Conservation (phyloP, 371 early-diverging fungal genomes). For the Lichtheimia ramosa region DNA sequence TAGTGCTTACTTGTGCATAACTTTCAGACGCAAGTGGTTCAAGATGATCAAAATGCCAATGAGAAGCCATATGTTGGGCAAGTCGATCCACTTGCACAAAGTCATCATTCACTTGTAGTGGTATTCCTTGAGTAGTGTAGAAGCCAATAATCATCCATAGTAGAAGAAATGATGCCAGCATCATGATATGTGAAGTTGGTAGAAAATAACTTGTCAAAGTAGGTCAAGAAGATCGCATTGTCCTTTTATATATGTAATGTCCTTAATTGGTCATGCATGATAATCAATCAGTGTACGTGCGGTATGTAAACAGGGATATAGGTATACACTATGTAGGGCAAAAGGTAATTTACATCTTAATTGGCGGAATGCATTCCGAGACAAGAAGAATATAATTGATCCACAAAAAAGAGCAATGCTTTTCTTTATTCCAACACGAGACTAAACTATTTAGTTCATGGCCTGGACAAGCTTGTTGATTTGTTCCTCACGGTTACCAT, state of each 20-base stretch:
- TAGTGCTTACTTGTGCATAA: not conserved
- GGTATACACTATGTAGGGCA: too few relatives aligned
- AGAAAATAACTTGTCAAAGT: not conserved
- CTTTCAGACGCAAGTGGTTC: not conserved
- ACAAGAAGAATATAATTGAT: not conserved
- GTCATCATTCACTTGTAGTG: not conserved
- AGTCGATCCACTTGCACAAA: not conserved
- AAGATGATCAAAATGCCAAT: conserved; percentile 5
- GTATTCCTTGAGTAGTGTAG: not conserved
- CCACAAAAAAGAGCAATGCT: not conserved
- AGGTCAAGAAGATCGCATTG: not conserved
- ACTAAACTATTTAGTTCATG: conserved; percentile 81
- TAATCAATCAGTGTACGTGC: too few relatives aligned
- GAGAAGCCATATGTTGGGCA: conserved; percentile 2
- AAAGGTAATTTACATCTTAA: too few relatives aligned
- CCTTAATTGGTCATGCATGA: too few relatives aligned
- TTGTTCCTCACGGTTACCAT: conserved; percentile 91
- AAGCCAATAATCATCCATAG: not conserved
- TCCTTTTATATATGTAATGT: not conserved
- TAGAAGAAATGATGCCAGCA: too few relatives aligned
- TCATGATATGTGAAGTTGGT: not conserved
- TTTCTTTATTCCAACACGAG: not conserved
- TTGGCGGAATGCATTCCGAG: not conserved
- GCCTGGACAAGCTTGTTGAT: conserved; percentile 90
- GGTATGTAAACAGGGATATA: too few relatives aligned